These are phyloP conservation scores for Coelastrella sp. DNA, from an alignment of 139 green algal species.

Conservation along the genomic window DNA sequence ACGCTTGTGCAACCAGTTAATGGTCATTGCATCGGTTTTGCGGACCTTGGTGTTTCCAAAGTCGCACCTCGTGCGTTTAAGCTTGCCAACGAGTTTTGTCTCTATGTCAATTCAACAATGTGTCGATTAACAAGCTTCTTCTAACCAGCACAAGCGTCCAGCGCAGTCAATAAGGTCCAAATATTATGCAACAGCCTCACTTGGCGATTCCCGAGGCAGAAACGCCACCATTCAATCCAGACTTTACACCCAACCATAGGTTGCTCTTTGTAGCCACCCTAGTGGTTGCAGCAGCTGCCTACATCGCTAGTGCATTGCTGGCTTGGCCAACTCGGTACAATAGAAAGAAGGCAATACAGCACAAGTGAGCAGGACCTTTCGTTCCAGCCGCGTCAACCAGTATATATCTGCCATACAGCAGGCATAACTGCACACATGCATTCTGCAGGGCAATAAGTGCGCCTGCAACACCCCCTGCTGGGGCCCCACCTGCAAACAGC, in stretches of 20 bases:
- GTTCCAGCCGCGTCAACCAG: too few species aligned
- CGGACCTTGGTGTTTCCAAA: too few species aligned
- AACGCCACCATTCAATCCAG: background rate
- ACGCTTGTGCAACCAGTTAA: too few species aligned
- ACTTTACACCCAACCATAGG: background rate
- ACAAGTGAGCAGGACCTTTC: background rate
- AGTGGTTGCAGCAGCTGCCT: background rate
- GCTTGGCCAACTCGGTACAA: background rate
- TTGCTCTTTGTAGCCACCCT: constrained; percentile 6
- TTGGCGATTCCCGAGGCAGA: background rate
- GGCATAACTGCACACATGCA: background rate
- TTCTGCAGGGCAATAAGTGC: background rate
- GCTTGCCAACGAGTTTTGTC: too few species aligned
- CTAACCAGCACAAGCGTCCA: background rate
- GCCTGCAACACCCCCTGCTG: background rate
- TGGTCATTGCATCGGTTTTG: too few species aligned
- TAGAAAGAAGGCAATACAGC: background rate
- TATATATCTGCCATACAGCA: too few species aligned
- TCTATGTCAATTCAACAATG: too few species aligned
- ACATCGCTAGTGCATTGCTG: background rate
- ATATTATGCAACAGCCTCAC: background rate
- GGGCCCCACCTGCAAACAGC: background rate
- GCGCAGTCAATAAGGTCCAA: too few species aligned
- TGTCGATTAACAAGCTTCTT: background rate
- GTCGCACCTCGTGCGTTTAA: too few species aligned